phyloP scores from a whole-genome alignment of 1,284 basidiomycete genomes.

The Cystobasidiaceae sp. region DNA sequence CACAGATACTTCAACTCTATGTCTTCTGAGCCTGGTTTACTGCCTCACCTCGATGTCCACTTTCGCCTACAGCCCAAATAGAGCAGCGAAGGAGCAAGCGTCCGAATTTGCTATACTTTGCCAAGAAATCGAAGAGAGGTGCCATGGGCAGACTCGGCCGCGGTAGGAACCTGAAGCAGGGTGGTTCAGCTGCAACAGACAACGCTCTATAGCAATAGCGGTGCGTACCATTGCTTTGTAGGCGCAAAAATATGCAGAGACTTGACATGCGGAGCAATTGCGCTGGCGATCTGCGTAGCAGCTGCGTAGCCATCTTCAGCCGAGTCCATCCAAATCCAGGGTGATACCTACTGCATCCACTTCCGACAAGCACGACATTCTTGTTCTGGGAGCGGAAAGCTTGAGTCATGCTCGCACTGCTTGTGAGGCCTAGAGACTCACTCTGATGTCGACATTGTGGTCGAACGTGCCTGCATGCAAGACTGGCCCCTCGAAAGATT shows the following conservation, averaged over 20 bases:
- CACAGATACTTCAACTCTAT: neutral
- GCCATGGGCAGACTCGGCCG: constrained; percentile 8
- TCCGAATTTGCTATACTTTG: neutral
- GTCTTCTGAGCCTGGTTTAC: neutral
- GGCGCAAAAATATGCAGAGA: constrained; percentile 9
- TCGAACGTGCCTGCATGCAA: constrained; percentile 13
- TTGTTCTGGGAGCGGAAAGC: neutral
- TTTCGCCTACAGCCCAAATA: constrained; percentile 1
- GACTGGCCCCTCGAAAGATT: constrained; percentile 1
- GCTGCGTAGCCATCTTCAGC: too few relatives aligned
- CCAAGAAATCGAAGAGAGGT: constrained; percentile 5
- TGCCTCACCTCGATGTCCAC: neutral
- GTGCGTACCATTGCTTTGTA: constrained; percentile 7
- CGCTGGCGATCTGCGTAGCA: constrained; percentile 9
- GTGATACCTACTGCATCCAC: constrained; percentile 14
- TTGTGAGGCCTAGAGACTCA: neutral
- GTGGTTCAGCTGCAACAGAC: neutral
- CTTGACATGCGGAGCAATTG: constrained; percentile 18
- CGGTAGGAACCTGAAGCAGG: neutral
- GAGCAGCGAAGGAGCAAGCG: neutral
- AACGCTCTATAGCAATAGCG: neutral
- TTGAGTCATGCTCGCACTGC: neutral
- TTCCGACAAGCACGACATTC: constrained; percentile 25
- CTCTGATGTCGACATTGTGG: neutral
- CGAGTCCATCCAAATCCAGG: too few relatives aligned